Conservation (phyloP, 768 basidiomycete genomes). For the Tulasnella sp. region DNA sequence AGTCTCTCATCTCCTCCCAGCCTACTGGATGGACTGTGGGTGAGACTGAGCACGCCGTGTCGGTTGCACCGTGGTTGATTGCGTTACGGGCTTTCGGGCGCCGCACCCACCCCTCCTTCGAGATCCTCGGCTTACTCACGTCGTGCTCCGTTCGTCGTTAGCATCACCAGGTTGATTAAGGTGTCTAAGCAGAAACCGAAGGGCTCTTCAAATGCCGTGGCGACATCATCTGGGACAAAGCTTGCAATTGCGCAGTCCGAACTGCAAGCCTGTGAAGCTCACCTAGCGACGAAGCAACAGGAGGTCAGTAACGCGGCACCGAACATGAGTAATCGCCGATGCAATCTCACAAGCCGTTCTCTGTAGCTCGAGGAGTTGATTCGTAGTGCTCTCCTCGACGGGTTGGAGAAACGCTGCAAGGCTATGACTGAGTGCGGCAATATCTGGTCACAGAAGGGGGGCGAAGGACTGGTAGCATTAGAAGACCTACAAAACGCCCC, state of each 20-base stretch:
- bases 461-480: conserved; percentile 53
- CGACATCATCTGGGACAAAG: too few relatives aligned
- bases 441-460: conserved; percentile 65
- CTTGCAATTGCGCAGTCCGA: conserved; percentile 58
- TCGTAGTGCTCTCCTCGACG: conserved; percentile 55
- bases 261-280: conserved; percentile 78
- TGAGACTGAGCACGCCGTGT: background rate
- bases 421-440: conserved; percentile 68
- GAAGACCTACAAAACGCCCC: conserved; percentile 34
- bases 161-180: conserved; percentile 76
- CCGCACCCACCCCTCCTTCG: background rate
- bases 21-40: background rate
- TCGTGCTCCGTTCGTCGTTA: conserved; percentile 36
- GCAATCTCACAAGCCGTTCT: background rate
- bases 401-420: conserved; percentile 57
- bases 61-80: background rate
- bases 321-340: background rate
- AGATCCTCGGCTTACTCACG: background rate
- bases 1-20: background rate
- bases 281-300: conserved; percentile 64
- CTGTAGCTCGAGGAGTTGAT: conserved; percentile 48
- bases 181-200: conserved; percentile 57
- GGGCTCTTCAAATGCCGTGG: background rate
- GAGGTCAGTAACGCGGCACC: conserved; percentile 38
- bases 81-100: background rate